phyloP scores from a whole-genome alignment of 2,329 filamentous ascomycete genomes.

The Hypoxylon sp. region DNA sequence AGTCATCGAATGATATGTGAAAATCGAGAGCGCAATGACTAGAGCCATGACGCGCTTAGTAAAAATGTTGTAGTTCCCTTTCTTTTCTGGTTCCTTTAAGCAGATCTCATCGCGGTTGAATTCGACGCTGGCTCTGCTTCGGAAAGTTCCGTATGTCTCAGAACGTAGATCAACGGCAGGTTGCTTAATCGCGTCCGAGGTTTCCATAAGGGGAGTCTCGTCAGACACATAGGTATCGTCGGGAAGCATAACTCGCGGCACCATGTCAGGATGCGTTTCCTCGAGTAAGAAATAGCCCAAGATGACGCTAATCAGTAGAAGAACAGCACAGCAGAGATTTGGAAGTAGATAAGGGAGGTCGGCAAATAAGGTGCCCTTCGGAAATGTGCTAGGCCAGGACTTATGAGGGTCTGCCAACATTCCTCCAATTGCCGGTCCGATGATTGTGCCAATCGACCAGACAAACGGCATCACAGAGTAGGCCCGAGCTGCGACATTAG shows the following conservation, averaged over 20 bases:
- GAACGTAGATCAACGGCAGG: constrained; percentile 79
- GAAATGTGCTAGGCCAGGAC: constrained; percentile 80
- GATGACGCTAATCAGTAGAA: constrained; percentile 84
- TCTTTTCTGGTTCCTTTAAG: constrained; percentile 55
- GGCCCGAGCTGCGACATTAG: constrained; percentile 73
- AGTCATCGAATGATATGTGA: constrained; percentile 95
- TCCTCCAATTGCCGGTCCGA: constrained; percentile 90
- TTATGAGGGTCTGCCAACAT: constrained; percentile 84
- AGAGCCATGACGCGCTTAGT: constrained; percentile 78
- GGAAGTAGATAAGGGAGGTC: constrained; percentile 89
- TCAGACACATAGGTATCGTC: constrained; percentile 69
- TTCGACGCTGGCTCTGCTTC: constrained; percentile 61
- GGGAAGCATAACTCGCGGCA: constrained; percentile 65
- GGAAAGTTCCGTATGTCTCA: constrained; percentile 85
- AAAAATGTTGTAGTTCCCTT: constrained; percentile 61
- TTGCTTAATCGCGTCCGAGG: constrained; percentile 80
- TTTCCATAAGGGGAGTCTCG: constrained; percentile 81
- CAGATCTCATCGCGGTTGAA: constrained; percentile 59
- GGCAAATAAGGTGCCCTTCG: constrained; percentile 77
- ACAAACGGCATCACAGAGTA: constrained; percentile 96
- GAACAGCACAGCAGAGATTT: constrained; percentile 83
- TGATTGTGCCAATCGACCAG: constrained; percentile 90
- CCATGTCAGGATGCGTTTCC: constrained; percentile 90
- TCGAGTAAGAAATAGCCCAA: constrained; percentile 85
- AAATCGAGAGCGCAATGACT: constrained; percentile 86